Percentiles rank a stretch among this genome's conserved stretches.
phyloP scores from a whole-genome alignment of 805 yeast species.

The Saccharomyces jurei region DNA sequence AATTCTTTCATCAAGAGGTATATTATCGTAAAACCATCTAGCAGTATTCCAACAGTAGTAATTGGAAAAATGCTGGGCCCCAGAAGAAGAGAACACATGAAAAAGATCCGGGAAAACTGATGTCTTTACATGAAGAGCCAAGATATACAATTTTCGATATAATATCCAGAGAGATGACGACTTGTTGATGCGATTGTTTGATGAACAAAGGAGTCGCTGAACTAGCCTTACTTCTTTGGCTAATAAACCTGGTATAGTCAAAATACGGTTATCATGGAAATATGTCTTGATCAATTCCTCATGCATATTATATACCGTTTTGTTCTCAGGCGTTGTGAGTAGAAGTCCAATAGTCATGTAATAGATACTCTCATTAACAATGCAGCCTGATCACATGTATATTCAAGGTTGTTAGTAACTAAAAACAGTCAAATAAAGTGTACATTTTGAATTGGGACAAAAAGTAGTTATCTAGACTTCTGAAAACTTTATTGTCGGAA shows the following conservation, averaged over 20 bases:
- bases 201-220: constrained; percentile 26
- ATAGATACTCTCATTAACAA: constrained; percentile 8
- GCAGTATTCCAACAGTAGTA: constrained; percentile 36
- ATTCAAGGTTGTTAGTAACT: background rate
- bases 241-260: constrained; percentile 8
- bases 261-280: background rate
- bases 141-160: constrained; percentile 26
- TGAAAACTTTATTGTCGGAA: background rate
- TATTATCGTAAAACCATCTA: constrained; percentile 26
- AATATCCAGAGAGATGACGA: constrained; percentile 34
- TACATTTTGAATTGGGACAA: background rate
- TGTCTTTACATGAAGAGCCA: background rate
- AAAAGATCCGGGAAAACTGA: constrained; percentile 5
- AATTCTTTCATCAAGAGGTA: constrained; percentile 7
- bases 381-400: background rate
- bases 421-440: background rate
- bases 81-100: constrained; percentile 22
- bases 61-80: constrained; percentile 29
- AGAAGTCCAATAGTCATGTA: constrained; percentile 30
- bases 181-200: constrained; percentile 31
- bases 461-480: background rate
- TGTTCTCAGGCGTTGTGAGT: constrained; percentile 33
- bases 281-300: constrained; percentile 16
- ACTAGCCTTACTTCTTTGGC: constrained; percentile 12
- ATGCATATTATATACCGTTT: constrained; percentile 28